A percentile compares a stretch with the other conserved stretches of the same genome.
These are phyloP conservation scores for Paralagenidium karlingii DNA, from an alignment of 352 stramenopile genomes.

Conservation along the genomic window DNA sequence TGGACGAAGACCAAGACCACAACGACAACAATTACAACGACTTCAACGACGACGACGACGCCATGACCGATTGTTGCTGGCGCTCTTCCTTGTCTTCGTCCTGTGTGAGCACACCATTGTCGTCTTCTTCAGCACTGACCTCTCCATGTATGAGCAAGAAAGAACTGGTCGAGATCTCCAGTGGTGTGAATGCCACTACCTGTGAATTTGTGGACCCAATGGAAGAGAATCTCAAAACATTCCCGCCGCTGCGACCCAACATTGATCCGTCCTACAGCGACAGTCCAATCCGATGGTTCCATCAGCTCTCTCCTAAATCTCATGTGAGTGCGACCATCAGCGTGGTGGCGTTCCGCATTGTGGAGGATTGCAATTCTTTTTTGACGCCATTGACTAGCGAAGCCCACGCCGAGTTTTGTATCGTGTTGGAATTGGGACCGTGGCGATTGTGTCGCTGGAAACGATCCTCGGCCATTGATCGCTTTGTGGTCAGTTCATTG, in stretches of 20 bases:
- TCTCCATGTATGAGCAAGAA: constrained; percentile 18
- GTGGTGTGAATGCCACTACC: no score
- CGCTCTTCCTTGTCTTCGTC: no score
- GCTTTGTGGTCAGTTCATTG: constrained; percentile 41
- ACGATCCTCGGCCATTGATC: constrained; percentile 56
- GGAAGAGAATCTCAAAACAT: constrained; percentile 60
- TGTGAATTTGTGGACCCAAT: no score
- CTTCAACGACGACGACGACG: constrained; percentile 18
- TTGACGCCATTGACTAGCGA: no score
- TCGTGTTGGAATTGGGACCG: constrained; percentile 61
- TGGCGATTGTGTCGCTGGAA: constrained; percentile 61
- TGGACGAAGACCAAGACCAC: constrained; percentile 40
- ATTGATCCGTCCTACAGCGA: constrained; percentile 42
- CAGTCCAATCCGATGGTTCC: constrained; percentile 49
- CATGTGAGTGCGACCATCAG: constrained; percentile 66
- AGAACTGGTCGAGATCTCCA: constrained; percentile 53
- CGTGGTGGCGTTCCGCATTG: constrained; percentile 72
- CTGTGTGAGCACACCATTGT: no score
- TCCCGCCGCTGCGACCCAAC: constrained; percentile 28
- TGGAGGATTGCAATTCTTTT: no score
- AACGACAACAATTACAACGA: constrained; percentile 17
- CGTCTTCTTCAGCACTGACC: no score
- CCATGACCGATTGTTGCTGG: no score
- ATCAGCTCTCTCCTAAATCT: constrained; percentile 40
- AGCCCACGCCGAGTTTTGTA: constrained; percentile 66